phyloP scores from a whole-genome alignment of 176 grass and related monocot genomes.

The Oryza officinalis region DNA sequence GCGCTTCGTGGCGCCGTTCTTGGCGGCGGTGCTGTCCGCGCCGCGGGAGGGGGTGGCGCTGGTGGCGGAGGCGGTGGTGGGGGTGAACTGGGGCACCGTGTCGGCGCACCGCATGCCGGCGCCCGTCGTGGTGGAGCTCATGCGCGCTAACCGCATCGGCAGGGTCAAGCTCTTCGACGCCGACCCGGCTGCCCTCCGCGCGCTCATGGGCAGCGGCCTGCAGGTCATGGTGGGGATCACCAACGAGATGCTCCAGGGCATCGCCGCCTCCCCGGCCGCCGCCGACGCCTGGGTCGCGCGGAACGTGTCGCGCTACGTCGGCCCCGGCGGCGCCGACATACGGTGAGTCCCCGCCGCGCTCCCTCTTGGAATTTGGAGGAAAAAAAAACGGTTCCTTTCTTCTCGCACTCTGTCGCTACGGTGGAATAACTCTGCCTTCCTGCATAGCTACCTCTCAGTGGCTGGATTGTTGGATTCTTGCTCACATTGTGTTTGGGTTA shows the following conservation, averaged over 20 bases:
- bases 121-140: slow-evolving; percentile 61
- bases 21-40: neutral
- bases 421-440: neutral
- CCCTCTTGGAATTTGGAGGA: too few relatives aligned
- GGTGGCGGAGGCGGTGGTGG: slow-evolving; percentile 52
- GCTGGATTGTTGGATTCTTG: too few relatives aligned
- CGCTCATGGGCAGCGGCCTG: slow-evolving; percentile 72
- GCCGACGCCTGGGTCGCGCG: slow-evolving; percentile 67
- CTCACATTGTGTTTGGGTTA: too few relatives aligned
- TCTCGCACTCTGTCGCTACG: neutral
- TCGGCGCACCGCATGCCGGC: slow-evolving; percentile 66
- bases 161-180: slow-evolving; percentile 87
- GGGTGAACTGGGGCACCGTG: slow-evolving; percentile 89
- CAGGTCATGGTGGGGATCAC: slow-evolving; percentile 78
- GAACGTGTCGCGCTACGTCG: slow-evolving; percentile 77
- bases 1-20: neutral
- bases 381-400: too few relatives aligned
- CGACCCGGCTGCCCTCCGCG: slow-evolving; percentile 53
- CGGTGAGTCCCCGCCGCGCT: slow-evolving; percentile 43
- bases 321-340: slow-evolving; percentile 70
- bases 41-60: slow-evolving; percentile 43
- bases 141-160: slow-evolving; percentile 64
- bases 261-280: slow-evolving; percentile 41
- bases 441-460: neutral
- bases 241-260: slow-evolving; percentile 41